Evolutionary conservation across 1,139 yeast species (phyloP), one percentile per base, ranked within the genome.

Genomic region (Debaryomyces fabryi): DNA sequence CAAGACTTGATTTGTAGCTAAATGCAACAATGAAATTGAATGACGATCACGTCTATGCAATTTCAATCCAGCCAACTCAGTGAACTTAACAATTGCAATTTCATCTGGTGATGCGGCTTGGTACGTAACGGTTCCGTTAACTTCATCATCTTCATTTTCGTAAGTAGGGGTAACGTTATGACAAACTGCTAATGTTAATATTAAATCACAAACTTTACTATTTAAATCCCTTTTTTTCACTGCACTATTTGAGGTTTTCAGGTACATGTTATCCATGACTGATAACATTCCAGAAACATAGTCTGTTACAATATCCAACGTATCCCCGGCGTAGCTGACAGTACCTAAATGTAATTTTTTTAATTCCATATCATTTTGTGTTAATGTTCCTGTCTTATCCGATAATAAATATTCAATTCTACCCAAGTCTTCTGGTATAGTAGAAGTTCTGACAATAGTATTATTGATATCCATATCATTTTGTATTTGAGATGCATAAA

Each of bases 91-190:
- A 56, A 95, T 93, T 18, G 99, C 99, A 54, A 93, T 85, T 66
- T 95, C 99, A 71, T 95, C 99, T 0, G 99, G 99, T 0, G 98
- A 92, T 0, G 98, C 97, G 0, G 99, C 99, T 67, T 95, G 99
- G 64, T 92, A 95, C 1, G 90, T 79, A 8, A 88, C 64, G 0
- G 50, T 52, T 1, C 53, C 52, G 29, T 32, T 36, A n/a, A 32
- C 53, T 25, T 52, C 52, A 33, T 48, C 53, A 20, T 54, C 54
- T 38, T 59, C 61, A 41, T 54, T 62, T 35, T 60, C 64, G 49
- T 62, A 65, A 3, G 68, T 65, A 1, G 71, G 71, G 0, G 99
- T 95, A 25, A 95, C 99, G 58, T 91, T 91, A 65, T 95, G 99
- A 66, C 99, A 95, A 15, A 92, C 72, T 0, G 98, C 96, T 44